These are phyloP conservation scores for Lachnum nothofagi DNA, from an alignment of 2,329 filamentous ascomycete genomes.

Conservation along the genomic window DNA sequence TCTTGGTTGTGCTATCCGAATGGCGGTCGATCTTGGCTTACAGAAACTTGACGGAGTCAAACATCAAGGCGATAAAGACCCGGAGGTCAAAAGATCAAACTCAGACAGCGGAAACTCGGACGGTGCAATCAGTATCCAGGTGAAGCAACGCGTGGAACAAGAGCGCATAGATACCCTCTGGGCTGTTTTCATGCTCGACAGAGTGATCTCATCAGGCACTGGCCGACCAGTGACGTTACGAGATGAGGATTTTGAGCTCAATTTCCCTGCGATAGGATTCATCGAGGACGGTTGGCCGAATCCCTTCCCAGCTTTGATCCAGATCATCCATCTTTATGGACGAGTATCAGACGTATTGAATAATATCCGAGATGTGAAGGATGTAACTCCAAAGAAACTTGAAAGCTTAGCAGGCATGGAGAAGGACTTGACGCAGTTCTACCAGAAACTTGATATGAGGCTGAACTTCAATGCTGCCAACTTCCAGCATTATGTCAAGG, in stretches of 20 bases:
- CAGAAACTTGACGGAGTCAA: slow-evolving; percentile 74
- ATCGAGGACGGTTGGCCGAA: slow-evolving; percentile 65
- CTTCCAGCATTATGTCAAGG: slow-evolving; percentile 77
- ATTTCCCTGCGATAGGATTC: slow-evolving; percentile 53
- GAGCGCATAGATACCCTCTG: slow-evolving; percentile 85
- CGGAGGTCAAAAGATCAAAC: slow-evolving; percentile 34
- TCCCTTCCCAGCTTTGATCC: slow-evolving; percentile 73
- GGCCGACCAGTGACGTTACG: slow-evolving; percentile 77
- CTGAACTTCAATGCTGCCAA: slow-evolving; percentile 81
- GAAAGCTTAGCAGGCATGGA: slow-evolving; percentile 72
- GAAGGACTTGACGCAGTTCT: slow-evolving; percentile 64
- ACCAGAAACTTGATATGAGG: slow-evolving; percentile 68
- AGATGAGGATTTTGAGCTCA: slow-evolving; percentile 79
- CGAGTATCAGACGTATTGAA: slow-evolving; percentile 80
- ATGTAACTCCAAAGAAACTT: slow-evolving; percentile 71
- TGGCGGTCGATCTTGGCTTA: slow-evolving; percentile 74
- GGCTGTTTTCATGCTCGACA: slow-evolving; percentile 82
- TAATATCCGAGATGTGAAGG: slow-evolving; percentile 66
- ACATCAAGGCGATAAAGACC: slow-evolving; percentile 42
- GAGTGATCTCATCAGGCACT: slow-evolving; percentile 81
- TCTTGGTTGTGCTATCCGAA: slow-evolving; percentile 77
- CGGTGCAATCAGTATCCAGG: slow-evolving; percentile 38
- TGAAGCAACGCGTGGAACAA: slow-evolving; percentile 65
- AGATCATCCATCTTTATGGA: slow-evolving; percentile 82
- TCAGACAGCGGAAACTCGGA: slow-evolving; percentile 41